Percentiles rank a stretch among this genome's conserved stretches.
These are phyloP conservation scores for Schizochytrium sp. DNA, from an alignment of 108 stramenopile genomes.

Conservation along the genomic window DNA sequence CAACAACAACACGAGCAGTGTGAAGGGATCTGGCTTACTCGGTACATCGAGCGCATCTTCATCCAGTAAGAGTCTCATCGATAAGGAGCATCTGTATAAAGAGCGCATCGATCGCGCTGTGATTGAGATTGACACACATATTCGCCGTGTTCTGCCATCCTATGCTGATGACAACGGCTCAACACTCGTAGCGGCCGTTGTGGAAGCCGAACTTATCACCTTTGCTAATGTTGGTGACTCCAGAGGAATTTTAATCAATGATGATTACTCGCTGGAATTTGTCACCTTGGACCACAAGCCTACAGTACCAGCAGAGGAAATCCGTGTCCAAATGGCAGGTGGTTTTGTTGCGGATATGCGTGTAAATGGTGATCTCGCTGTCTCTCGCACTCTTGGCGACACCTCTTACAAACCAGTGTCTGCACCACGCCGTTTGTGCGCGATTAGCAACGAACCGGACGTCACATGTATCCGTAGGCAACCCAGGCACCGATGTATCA, in stretches of 20 bases:
- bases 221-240: conserved; percentile 57
- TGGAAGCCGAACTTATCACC: conserved; percentile 1
- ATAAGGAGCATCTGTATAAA: background rate
- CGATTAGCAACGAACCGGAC: conserved; percentile 58
- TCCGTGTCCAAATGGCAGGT: conserved; percentile 33
- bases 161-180: conserved; percentile 36
- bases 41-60: no score
- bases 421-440: conserved; percentile 8
- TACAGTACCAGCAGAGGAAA: conserved; percentile 56
- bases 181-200: background rate
- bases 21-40: no score
- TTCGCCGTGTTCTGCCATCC: conserved; percentile 17
- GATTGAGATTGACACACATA: conserved; percentile 32
- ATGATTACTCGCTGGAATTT: conserved; percentile 46
- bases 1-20: no score
- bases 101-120: conserved; percentile 39
- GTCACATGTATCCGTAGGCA: conserved; percentile 11
- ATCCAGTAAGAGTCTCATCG: background rate
- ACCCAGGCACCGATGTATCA: conserved; percentile 44
- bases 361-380: conserved; percentile 56
- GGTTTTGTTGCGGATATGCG: conserved; percentile 36
- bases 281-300: conserved; percentile 55
- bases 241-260: conserved; percentile 12
- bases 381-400: conserved; percentile 50
- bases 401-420: conserved; percentile 3